phyloP scores from a whole-genome alignment of 164 flowering plant species.

The Aristolochia californica region DNA sequence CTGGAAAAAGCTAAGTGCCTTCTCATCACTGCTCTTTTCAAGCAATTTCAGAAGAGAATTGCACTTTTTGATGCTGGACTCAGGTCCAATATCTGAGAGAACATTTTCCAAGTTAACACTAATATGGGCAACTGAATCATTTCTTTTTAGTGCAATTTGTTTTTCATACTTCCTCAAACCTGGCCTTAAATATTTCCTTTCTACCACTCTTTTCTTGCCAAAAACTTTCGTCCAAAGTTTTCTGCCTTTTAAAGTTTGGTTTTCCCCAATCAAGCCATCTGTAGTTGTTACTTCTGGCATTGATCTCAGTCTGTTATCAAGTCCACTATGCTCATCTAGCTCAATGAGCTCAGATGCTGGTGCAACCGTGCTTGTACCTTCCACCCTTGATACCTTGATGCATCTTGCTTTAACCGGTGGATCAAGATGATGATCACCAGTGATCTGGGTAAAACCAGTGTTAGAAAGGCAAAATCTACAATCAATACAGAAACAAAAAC shows the following conservation, averaged over 20 bases:
- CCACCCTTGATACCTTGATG: constrained; percentile 14
- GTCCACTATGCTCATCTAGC: neutral
- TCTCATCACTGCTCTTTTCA: constrained; percentile 33
- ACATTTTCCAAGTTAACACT: constrained; percentile 23
- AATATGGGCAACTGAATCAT: constrained; percentile 5
- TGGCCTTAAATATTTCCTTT: constrained; percentile 11
- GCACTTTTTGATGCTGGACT: constrained; percentile 42
- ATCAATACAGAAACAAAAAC: neutral
- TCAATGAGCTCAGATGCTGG: neutral
- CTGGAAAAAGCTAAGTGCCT: constrained; percentile 48
- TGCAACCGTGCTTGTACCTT: constrained; percentile 6
- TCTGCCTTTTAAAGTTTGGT: constrained; percentile 4
- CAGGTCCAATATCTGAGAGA: constrained; percentile 21
- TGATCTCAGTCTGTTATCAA: constrained; percentile 3
- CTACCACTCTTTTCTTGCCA: constrained; percentile 11
- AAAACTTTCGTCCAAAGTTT: constrained; percentile 19
- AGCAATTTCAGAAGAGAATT: constrained; percentile 45
- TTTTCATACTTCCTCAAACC: constrained; percentile 10
- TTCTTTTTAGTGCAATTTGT: neutral
- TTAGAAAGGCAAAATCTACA: neutral
- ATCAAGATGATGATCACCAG: constrained; percentile 3
- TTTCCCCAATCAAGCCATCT: constrained; percentile 8
- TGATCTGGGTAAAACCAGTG: neutral
- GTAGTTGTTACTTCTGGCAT: too few species aligned
- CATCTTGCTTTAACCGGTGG: constrained; percentile 19